Conservation (phyloP, 2,329 filamentous ascomycete genomes). For the Sporothrix phasma region DNA sequence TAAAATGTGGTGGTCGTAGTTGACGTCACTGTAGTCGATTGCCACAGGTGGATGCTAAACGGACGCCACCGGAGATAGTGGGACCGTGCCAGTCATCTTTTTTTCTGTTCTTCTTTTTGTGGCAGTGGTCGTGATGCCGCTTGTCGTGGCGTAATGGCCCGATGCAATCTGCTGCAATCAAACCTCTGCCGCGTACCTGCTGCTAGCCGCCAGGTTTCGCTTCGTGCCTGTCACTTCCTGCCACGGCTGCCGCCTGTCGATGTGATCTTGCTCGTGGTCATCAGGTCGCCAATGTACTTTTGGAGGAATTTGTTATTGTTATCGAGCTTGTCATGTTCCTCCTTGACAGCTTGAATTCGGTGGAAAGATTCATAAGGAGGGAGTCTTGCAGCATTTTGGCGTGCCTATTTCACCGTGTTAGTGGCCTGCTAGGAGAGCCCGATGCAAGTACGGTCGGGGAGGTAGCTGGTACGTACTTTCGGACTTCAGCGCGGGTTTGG, state of each 20-base stretch:
- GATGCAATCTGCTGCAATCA: not conserved
- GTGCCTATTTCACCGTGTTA: slow-evolving; percentile 41
- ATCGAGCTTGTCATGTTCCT: slow-evolving; percentile 93
- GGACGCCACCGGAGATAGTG: not conserved
- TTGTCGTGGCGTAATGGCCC: not conserved
- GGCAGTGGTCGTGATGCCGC: not conserved
- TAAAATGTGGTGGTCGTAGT: not conserved
- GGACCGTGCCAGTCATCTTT: not conserved
- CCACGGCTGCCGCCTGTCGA: slow-evolving; percentile 39
- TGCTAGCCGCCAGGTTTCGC: not conserved
- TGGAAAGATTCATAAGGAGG: slow-evolving; percentile 80
- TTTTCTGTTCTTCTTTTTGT: not conserved
- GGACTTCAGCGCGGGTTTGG: slow-evolving; percentile 61
- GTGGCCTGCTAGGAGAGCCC: not conserved
- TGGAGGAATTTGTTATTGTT: slow-evolving; percentile 95
- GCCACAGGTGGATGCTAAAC: not conserved
- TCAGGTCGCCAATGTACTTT: slow-evolving; percentile 94
- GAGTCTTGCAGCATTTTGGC: slow-evolving; percentile 83
- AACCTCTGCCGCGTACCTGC: not conserved
- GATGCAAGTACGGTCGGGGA: not conserved
- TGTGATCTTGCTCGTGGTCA: slow-evolving; percentile 72
- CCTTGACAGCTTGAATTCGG: slow-evolving; percentile 86
- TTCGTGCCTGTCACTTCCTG: slow-evolving; percentile 38
- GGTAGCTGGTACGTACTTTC: slow-evolving; percentile 34
- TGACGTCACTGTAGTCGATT: not conserved